Conservation (phyloP, 2,329 filamentous ascomycete species). For the Colletotrichum spinosum region DNA sequence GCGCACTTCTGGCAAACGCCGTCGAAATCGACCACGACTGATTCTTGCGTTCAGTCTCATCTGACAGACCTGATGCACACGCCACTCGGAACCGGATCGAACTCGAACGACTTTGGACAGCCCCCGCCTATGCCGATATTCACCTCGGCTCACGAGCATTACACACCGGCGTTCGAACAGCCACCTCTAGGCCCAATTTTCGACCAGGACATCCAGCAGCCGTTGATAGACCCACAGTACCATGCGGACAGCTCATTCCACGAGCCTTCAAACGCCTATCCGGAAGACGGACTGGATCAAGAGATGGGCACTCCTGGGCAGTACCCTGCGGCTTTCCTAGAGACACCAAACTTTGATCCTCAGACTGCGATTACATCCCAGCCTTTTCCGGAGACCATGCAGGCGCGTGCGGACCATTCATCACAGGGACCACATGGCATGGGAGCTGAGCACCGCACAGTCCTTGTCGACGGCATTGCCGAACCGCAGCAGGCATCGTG, state of each 20-base stretch:
- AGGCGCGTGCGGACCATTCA: conserved; percentile 5
- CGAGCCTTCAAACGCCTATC: conserved; percentile 21
- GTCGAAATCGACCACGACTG: conserved; percentile 32
- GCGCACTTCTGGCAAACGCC: conserved; percentile 27
- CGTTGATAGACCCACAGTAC: conserved; percentile 19
- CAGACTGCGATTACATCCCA: conserved; percentile 2
- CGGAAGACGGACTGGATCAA: conserved; percentile 26
- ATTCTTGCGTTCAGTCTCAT: conserved; percentile 32
- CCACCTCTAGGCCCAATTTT: conserved; percentile 18
- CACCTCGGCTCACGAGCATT: conserved; percentile 23
- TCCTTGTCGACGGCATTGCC: conserved; percentile 25
- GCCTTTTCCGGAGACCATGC: conserved; percentile 8
- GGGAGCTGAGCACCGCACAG: conserved; percentile 9
- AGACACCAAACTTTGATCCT: conserved; percentile 20
- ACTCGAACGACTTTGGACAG: conserved; percentile 18
- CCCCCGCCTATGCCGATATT: conserved; percentile 22
- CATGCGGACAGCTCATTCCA: conserved; percentile 9
- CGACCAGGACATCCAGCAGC: conserved; percentile 11
- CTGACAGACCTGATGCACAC: not conserved
- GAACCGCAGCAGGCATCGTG: conserved; percentile 35
- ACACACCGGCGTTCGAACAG: conserved; percentile 26
- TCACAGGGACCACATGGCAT: conserved; percentile 10
- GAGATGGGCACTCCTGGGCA: conserved; percentile 4
- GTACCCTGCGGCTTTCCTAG: conserved; percentile 28
- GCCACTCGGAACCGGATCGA: not conserved